Base-by-base conservation (phyloP, 2,329 filamentous ascomycete genomes). In the Sclerotinia sclerotiorum region DNA sequence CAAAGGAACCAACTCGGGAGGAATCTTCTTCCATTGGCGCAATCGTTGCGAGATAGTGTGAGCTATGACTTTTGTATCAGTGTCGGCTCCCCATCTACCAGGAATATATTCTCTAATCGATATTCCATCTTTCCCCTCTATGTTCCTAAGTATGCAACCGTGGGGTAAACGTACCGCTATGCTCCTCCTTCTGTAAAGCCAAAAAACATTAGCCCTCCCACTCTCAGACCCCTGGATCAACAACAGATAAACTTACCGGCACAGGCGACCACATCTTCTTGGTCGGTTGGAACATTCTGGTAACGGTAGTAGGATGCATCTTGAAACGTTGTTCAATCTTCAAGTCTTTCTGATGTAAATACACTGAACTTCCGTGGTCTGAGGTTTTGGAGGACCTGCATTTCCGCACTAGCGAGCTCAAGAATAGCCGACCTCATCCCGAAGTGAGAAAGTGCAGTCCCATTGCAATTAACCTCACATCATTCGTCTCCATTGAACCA, bases 31-130 rank as follows among this genome's bases (percentile, higher is more conserved):
- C 78, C 97, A 85, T 79, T 88, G 90, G 80, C 94, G 91, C 77
- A 99, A 85, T 80, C 94, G 92, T 85, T 98, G 95, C 74, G 94
- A 97, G 82, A 98, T 88, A 77, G 94, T 97, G 84, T 98, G 95
- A 80, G 93, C 95, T 99, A 76, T 74, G 72, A 71, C 15, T 61
- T 62, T 24, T 24, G 57, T 46, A 67, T 76, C 69, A 77, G 75
- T 69, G 57, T 58, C 51, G 57, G n/a, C n/a, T 57, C 27, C 27
- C 48, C 32, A 46, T 29, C 42, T 52, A 24, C 51, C 49, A 69
- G 74, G 72, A 72, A 69, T 62, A 65, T 8, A 46, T 49, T 2
- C 21, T 24, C 32, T 13, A 42, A 8, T 39, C 48, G 2, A 52
- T 27, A 39, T 39, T 51, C 46, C 24, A 2, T 42, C 15, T 32